Evolutionary conservation across 1,284 basidiomycete genomes (phyloP), one percentile per base, ranked within the genome.

Genomic region (Afroboletus lepidellus): DNA sequence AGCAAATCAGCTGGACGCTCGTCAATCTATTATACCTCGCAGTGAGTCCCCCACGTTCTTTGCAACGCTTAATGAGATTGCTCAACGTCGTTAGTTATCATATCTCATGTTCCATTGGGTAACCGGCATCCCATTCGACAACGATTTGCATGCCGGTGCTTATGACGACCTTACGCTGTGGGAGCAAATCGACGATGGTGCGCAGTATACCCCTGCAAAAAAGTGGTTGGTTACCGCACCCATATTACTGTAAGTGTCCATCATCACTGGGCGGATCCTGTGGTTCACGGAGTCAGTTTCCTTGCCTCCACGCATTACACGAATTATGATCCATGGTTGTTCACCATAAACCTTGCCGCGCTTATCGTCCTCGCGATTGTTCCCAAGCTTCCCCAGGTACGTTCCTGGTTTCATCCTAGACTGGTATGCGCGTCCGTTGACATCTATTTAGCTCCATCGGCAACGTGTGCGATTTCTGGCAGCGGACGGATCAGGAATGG

Each of bases 51-150:
- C 38, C 39, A 12, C 15, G 32, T 41, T 47, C 21, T 12, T 15
- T 5, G n/a, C 15, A 24, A 13, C 24, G 2, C 7, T 9, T 6
- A 7, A 24, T 21, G 9, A 34, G 11, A n/a, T 9, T n/a, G 42
- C 38, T 66, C 15, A 62, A 15, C 15, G 5, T 8, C 29, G 4
- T n/a, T 66, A 98, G 95, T 71, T 96, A 24, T 92, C 95, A 13
- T 99, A 96, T 74, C 77, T 98, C 59, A 97, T 99, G 92, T 99
- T 99, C 75, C 96, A 99, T 71, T 94, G 92, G 77, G 94, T 97
- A 50, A 98, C 94, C 12, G 96, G 96, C 44, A 93, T 97, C 30
- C 96, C 97, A 3, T 99, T 99, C 70, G 90, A 96, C 65, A 87
- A 85, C 65, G 79, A 94, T 69, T 72, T 89, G 30, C 88, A 91